Base-by-base conservation (phyloP, 169 alveolate genomes). In the Plasmodium chabaudi region DNA sequence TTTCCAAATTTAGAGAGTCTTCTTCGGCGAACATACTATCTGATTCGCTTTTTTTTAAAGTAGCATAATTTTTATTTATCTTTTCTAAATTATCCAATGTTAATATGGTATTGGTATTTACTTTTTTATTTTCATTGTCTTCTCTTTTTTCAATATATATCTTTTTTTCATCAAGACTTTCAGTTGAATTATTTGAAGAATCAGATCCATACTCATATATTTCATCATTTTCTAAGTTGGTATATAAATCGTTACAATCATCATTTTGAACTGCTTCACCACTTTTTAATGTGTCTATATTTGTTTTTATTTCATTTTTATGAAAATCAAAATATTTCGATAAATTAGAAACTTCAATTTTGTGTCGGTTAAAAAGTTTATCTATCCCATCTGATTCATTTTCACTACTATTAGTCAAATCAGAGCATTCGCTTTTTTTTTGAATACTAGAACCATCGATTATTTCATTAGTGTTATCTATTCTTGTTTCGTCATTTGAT, bases 311-410 rank as follows among this genome's bases (percentile, higher is more conserved):
- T 17, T 65, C 82, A 44, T 65, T 64, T 59, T 64, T 79, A 56
- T 25, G 42, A 39, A 79, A 65, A 34, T 79, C 82, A 19, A 79
- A 79, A 46, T 67, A 79, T 59, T 79, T 79, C 12, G 90, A 79
- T 60, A 79, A 46, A 17, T 79, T 34, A 9, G 90, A 79, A 12
- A 79, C 82, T 17, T 79, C 90, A 23, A 79, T 53, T 51, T 79
- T 56, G 25, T 79, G 57, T 63, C 68, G 65, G n/a, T 49, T 51
- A 56, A 79, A 79, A 17, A 79, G 57, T 67, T 79, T 17, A 9
- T 79, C 90, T 19, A 68, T 65, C 49, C 68, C 72, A 1, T 56
- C 72, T n/a, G 90, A 79, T 56, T 47, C 47, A 27, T 67, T 68
- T 59, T 82, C 68, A 46, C 72, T 68, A 56, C 42, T 46, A 27